Conservation (phyloP, 2,329 filamentous ascomycete genomes). For the Claviceps pazoutovae region DNA sequence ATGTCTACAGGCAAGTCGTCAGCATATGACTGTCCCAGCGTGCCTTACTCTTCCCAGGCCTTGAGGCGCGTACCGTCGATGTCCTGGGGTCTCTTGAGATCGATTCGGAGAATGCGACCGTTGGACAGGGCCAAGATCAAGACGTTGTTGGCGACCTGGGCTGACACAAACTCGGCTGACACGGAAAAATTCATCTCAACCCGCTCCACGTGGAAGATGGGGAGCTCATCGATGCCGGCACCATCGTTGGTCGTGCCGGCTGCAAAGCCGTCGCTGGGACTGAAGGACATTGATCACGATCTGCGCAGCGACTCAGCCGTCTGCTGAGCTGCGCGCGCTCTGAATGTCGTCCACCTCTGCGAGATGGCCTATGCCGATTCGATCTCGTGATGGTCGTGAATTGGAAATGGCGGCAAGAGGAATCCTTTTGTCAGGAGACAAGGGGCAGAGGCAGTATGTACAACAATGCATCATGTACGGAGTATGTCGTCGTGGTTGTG, state of each 20-base stretch:
- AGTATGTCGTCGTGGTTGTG: too few species aligned
- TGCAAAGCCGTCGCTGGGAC: constrained; percentile 50
- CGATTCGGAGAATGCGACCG: constrained; percentile 83
- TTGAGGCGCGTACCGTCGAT: constrained; percentile 55
- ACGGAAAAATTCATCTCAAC: constrained; percentile 92
- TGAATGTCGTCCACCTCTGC: neutral
- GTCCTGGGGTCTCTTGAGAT: constrained; percentile 83
- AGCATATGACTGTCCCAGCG: neutral
- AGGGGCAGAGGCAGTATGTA: neutral
- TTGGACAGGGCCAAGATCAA: constrained; percentile 84
- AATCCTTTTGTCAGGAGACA: neutral
- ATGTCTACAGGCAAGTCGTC: constrained; percentile 51
- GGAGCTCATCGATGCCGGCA: constrained; percentile 49
- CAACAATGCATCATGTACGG: too few species aligned
- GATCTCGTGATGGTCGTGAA: neutral
- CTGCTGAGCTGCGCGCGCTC: neutral
- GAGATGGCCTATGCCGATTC: neutral
- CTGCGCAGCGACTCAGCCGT: neutral
- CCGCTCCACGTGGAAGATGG: constrained; percentile 88
- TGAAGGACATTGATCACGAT: constrained; percentile 22
- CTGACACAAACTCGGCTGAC: constrained; percentile 88
- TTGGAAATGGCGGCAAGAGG: too few species aligned
- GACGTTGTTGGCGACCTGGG: constrained; percentile 95
- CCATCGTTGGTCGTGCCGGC: constrained; percentile 46
- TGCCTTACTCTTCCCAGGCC: neutral